phyloP scores from a whole-genome alignment of 2,329 filamentous ascomycete species.

The Aspergillus ustus region DNA sequence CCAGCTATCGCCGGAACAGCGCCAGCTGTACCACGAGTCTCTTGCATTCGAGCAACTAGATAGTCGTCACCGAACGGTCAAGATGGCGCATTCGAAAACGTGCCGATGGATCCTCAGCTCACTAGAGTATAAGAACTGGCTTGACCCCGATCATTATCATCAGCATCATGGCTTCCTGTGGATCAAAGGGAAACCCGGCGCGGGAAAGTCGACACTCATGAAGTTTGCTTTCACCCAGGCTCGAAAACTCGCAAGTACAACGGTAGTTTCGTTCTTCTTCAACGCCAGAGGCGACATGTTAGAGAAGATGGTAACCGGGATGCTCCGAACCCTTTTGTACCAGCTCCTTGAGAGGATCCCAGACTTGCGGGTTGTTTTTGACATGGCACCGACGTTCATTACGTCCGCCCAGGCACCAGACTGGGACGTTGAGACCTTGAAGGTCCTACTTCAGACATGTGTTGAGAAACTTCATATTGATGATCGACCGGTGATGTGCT shows the following conservation, averaged over 20 bases:
- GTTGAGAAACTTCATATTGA: slow-evolving; percentile 36
- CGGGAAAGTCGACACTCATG: slow-evolving; percentile 53
- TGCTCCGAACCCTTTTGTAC: slow-evolving; percentile 57
- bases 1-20: neutral
- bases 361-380: slow-evolving; percentile 36
- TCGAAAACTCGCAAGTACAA: neutral
- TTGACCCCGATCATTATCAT: slow-evolving; percentile 23
- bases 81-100: slow-evolving; percentile 36
- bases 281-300: slow-evolving; percentile 50
- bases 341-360: slow-evolving; percentile 49
- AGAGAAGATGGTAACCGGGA: slow-evolving; percentile 53
- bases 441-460: slow-evolving; percentile 32
- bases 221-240: slow-evolving; percentile 38
- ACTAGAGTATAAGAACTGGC: slow-evolving; percentile 40
- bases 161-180: slow-evolving; percentile 36
- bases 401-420: neutral
- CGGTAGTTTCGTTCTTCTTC: slow-evolving; percentile 55
- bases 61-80: slow-evolving; percentile 30
- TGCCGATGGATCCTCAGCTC: slow-evolving; percentile 19
- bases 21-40: neutral
- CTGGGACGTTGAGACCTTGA: slow-evolving; percentile 19
- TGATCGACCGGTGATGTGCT: slow-evolving; percentile 32
- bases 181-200: slow-evolving; percentile 48
- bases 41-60: neutral
- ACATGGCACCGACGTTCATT: slow-evolving; percentile 21